A percentile compares a stretch with the other conserved stretches of the same genome.
Conservation (phyloP, 768 basidiomycete genomes). For the Russula vinacea region DNA sequence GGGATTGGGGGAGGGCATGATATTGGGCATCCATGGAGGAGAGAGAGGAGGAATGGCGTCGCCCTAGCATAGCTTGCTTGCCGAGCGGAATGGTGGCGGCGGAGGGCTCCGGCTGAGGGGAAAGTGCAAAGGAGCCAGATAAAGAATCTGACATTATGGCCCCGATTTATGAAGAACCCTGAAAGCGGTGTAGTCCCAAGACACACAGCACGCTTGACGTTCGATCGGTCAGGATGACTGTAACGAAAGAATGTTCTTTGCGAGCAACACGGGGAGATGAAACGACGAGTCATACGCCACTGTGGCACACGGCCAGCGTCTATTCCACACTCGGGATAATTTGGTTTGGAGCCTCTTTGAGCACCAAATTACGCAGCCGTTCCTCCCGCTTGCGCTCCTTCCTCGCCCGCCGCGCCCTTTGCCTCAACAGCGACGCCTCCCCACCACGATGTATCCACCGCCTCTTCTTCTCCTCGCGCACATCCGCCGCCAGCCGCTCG, state of each 20-base stretch:
- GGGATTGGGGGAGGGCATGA: constrained; percentile 22
- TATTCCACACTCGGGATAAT: constrained; percentile 33
- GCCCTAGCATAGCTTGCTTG: constrained; percentile 6
- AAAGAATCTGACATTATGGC: constrained; percentile 3
- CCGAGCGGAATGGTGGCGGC: neutral
- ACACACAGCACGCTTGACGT: neutral
- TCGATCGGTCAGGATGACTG: too few species aligned
- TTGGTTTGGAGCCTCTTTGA: constrained; percentile 36
- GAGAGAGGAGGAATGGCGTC: constrained; percentile 19
- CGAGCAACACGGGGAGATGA: neutral
- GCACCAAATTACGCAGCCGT: constrained; percentile 36
- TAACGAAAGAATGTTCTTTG: too few species aligned
- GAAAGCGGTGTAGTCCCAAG: neutral
- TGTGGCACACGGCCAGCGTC: neutral
- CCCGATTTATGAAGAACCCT: neutral
- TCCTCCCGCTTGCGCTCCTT: constrained; percentile 35
- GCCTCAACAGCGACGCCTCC: constrained; percentile 33
- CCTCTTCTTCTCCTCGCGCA: constrained; percentile 58
- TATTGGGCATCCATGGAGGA: constrained; percentile 21
- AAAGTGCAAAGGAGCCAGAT: neutral
- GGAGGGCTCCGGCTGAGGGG: neutral
- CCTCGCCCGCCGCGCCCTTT: constrained; percentile 33
- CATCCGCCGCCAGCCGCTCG: constrained; percentile 53
- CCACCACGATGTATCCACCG: constrained; percentile 45
- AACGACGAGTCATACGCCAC: neutral